Conservation (phyloP, 148 eudicot genomes). For the Chenopodium berlandieri region DNA sequence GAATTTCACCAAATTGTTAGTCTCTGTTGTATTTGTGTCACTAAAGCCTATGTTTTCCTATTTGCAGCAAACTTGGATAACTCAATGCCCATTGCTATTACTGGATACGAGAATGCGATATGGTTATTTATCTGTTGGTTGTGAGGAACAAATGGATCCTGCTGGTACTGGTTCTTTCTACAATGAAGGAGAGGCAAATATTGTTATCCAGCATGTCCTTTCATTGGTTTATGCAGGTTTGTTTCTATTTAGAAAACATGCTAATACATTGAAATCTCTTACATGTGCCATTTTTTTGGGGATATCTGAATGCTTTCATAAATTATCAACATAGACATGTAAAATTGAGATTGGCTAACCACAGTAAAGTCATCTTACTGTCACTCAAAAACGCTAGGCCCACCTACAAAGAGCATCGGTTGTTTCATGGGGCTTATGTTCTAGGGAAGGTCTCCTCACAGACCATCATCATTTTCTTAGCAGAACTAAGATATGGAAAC, state of each 20-base stretch:
- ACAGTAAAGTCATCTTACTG: background rate
- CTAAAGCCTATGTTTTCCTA: conserved; percentile 17
- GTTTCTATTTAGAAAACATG: background rate
- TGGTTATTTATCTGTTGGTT: conserved; percentile 73
- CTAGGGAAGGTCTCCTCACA: background rate
- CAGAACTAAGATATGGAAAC: background rate
- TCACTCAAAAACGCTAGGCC: background rate
- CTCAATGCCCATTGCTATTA: conserved; percentile 76
- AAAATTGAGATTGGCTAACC: background rate
- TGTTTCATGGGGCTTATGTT: background rate
- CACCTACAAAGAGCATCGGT: background rate
- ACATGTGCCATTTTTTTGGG: background rate
- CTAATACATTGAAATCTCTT: conserved; percentile 7
- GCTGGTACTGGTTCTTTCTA: conserved; percentile 91
- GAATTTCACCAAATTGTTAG: background rate
- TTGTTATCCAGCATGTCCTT: conserved; percentile 68
- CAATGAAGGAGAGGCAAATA: conserved; percentile 91
- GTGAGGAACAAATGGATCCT: conserved; percentile 85
- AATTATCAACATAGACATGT: background rate
- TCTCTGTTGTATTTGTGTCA: background rate
- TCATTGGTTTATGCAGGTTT: conserved; percentile 72
- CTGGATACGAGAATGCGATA: conserved; percentile 82
- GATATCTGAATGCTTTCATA: background rate
- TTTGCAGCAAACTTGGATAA: conserved; percentile 76
- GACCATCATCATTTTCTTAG: background rate